Evolutionary conservation across 1,284 basidiomycete genomes (phyloP), one percentile per base, ranked within the genome.

Genomic region (Pyrrhoderma noxium): DNA sequence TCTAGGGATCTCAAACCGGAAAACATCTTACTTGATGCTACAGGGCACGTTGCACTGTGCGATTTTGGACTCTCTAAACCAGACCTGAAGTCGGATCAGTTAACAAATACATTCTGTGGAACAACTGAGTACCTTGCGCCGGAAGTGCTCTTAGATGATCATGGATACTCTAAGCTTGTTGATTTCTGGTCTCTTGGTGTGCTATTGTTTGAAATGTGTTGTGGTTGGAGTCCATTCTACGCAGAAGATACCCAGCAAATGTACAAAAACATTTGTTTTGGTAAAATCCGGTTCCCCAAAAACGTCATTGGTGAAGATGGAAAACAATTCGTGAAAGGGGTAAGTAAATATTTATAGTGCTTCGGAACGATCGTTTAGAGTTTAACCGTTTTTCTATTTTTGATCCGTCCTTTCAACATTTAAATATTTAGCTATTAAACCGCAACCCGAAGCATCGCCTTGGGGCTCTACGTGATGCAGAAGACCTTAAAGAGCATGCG

Each of bases 191-290:
- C 87, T 46, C 72, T 98, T 9, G 94, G 93, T 46, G 93, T 94
- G 14, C 74, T 92, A 39, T 71, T 94, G 31, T 94, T 94, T 62
- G 92, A 94, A 69, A 99, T 99, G 96, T 99, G 95, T 66, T 99
- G 96, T 62, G 96, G 96, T 14, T 99, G 96, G 96, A 93, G 89
- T 66, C 96, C 96, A 35, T 99, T 99, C 73, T 99, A 99, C 64
- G 95, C 95, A 13, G 96, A 99, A 63, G 96, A 99, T 66, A 98
- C 93, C 14, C 95, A 99, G 67, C 92, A 97, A 70, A 99, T 99
- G 96, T 99, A 99, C 75, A 93, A 93, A 77, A 90, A 95, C 73
- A 99, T 99, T 60, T 98, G 93, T 67, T 93, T 93, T 68, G 96
- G 96, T 58, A 99, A 98, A 78, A 98, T 99, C 66, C 81, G 95